Base-by-base conservation (phyloP, 768 basidiomycete genomes). In the Naganishia friedmannii region DNA sequence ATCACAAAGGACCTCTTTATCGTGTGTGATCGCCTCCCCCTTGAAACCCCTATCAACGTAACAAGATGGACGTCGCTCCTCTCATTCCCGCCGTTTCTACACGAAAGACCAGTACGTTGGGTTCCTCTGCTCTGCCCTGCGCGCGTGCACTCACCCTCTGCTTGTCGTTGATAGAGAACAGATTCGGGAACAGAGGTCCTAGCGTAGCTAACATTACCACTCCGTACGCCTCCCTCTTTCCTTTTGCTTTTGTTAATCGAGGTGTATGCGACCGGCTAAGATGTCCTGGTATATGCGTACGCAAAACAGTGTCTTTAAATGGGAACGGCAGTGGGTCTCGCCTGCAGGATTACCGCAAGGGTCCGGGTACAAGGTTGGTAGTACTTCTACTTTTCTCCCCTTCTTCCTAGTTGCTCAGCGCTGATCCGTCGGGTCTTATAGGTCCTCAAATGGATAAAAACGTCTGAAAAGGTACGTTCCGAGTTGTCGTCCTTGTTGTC, bases 381-480 rank as follows among this genome's bases (percentile, higher is more conserved):
- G 12, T 17, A 28, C 4, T 45, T n/a, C 23, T 17, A 28, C 4
- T 28, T n/a, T 5, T 19, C 12, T 8, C 13, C 34, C 3, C 17
- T 13, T 39, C 31, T 23, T 34, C 19, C 9, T 55, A n/a, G 23
- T 15, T 29, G 23, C 37, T 2, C 23, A 29, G n/a, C 32, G n/a
- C 48, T 51, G n/a, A 51, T 21, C 6, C 48, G 19, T 26, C 15
- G 45, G 23, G n/a, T 32, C 17, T 8, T 48, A 2, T 12, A 69
- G 68, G 57, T 69, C 31, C 26, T 69, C 45, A 69, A 69, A 60
- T 69, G 68, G 68, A 57, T 69, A 34, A 69, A 63, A 53, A 69
- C 68, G 34, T 29, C 56, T 12, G 45, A 69, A 60, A 46, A 58
- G 58, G 68, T 69, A n/a, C 17, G 48, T 7, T 37, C 34, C 34